These are phyloP conservation scores for Chlamydomonas sphaeroides DNA, from an alignment of 139 green algal species.

Conservation along the genomic window DNA sequence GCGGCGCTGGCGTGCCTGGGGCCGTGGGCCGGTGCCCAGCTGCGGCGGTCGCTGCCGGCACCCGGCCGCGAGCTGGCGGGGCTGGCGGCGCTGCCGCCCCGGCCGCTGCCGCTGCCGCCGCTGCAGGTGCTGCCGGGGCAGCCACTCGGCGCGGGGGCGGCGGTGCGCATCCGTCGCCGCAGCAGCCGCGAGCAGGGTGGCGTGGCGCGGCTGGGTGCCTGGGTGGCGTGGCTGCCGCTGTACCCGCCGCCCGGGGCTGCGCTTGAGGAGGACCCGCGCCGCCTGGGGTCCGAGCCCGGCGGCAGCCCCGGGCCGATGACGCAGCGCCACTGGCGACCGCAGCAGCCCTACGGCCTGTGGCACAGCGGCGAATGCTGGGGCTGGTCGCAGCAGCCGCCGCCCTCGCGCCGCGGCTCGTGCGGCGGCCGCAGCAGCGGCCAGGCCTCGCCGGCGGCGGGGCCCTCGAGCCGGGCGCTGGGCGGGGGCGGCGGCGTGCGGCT, in stretches of 20 bases:
- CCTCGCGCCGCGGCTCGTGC: no score
- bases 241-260: neutral
- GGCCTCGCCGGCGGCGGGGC: no score
- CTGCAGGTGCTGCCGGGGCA: neutral
- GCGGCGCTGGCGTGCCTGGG: neutral
- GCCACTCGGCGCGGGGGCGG: neutral
- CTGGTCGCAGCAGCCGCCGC: no score
- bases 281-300: neutral
- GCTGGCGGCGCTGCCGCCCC: no score
- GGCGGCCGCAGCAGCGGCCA: no score
- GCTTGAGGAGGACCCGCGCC: neutral
- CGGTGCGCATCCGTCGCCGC: neutral
- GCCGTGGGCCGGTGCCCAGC: neutral
- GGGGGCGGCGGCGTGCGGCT: no score
- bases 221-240: neutral
- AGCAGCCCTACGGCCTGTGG: no score
- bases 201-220: neutral
- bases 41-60: no score
- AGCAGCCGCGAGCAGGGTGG: neutral
- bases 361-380: no score
- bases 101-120: neutral
- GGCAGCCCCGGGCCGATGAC: neutral
- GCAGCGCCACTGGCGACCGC: neutral
- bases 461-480: no score
- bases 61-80: no score